phyloP scores from a whole-genome alignment of 169 alveolate genomes.

The Eimeria necatrix region DNA sequence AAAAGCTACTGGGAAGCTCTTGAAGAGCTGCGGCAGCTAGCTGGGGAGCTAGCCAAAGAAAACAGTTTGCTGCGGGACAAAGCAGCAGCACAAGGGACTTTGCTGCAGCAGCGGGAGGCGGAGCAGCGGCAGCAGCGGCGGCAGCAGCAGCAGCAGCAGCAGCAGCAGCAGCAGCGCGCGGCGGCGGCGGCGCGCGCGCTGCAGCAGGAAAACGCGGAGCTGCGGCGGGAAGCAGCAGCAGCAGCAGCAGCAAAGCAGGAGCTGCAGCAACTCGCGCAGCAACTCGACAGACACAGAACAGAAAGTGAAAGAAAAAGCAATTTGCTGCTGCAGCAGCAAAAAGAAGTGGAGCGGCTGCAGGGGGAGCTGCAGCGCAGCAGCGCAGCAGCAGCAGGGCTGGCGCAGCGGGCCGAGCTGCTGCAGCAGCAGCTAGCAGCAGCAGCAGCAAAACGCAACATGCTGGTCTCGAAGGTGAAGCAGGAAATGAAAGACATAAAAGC shows the following conservation, averaged over 20 bases:
- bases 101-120: conserved; percentile 37
- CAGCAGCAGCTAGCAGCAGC: conserved; percentile 75
- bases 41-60: conserved; percentile 28
- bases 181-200: background rate
- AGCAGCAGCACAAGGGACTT: conserved; percentile 17
- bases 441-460: conserved; percentile 40
- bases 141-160: conserved; percentile 48
- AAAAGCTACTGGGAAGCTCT: conserved; percentile 79
- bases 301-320: conserved; percentile 56
- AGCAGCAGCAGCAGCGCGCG: conserved; percentile 18
- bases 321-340: background rate
- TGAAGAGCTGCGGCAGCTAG: conserved; percentile 62
- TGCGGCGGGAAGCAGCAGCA: conserved; percentile 33
- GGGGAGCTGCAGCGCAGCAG: conserved; percentile 42
- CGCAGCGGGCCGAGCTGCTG: conserved; percentile 48
- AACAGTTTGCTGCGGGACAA: conserved; percentile 20
- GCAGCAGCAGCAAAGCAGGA: conserved; percentile 31
- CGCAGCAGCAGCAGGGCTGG: conserved; percentile 8
- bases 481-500: conserved; percentile 53
- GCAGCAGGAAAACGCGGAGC: background rate
- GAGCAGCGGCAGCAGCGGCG: background rate
- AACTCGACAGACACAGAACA: conserved; percentile 9
- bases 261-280: conserved; percentile 54
- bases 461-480: conserved; percentile 16
- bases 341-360: background rate